A percentile compares a stretch with the other conserved stretches of the same genome.
Conservation (phyloP, 768 basidiomycete species). For the Lanmaoa rubissima region DNA sequence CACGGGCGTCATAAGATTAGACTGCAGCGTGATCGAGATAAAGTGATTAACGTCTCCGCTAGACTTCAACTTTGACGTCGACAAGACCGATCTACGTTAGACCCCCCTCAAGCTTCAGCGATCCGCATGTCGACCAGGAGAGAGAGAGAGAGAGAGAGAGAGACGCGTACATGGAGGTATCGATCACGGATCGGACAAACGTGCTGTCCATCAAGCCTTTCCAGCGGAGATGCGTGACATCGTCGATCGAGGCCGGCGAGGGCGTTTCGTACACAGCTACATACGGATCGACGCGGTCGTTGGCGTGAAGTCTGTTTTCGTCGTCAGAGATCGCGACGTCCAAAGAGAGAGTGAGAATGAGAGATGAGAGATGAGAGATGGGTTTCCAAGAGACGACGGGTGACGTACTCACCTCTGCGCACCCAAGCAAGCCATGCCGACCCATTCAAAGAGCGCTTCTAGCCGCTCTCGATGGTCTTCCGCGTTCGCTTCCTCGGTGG, state of each 20-base stretch:
- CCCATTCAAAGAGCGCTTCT: slow-evolving; percentile 63
- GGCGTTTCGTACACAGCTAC: slow-evolving; percentile 65
- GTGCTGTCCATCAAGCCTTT: slow-evolving; percentile 49
- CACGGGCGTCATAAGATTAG: slow-evolving; percentile 45
- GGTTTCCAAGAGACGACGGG: too few species aligned
- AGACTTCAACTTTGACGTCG: not conserved
- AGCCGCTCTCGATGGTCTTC: slow-evolving; percentile 53
- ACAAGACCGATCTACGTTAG: slow-evolving; percentile 8
- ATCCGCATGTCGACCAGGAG: not conserved
- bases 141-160: not conserved
- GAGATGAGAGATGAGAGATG: not conserved
- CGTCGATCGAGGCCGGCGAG: slow-evolving; percentile 40
- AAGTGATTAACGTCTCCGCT: slow-evolving; percentile 10
- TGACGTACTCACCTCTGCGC: slow-evolving; percentile 52
- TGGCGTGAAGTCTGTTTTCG: slow-evolving; percentile 48
- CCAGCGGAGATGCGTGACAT: slow-evolving; percentile 58
- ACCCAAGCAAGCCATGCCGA: slow-evolving; percentile 65
- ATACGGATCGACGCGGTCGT: slow-evolving; percentile 68
- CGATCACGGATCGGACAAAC: slow-evolving; percentile 55
- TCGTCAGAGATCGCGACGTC: not conserved
- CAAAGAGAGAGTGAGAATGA: too few species aligned
- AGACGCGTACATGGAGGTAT: slow-evolving; percentile 37
- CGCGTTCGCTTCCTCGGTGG: slow-evolving; percentile 28
- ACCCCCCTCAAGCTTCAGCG: not conserved
- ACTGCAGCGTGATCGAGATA: slow-evolving; percentile 34